A percentile compares a stretch with the other conserved stretches of the same genome.
These are phyloP conservation scores for Eimeria praecox DNA, from an alignment of 169 alveolate species.

Conservation along the genomic window DNA sequence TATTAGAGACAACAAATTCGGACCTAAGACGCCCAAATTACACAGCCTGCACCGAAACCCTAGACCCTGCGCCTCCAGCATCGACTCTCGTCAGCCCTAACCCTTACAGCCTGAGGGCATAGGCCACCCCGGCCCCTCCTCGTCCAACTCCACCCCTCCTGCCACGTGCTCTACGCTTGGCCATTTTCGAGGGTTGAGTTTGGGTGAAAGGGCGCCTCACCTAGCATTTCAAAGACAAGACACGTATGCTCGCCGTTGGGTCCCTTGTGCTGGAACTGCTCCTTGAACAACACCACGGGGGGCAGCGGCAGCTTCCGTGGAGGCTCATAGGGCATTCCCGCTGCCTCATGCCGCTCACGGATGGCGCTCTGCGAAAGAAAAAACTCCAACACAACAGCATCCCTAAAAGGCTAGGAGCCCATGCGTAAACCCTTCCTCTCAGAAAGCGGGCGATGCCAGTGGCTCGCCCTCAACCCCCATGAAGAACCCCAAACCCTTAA, in stretches of 20 bases:
- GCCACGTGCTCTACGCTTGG: neutral
- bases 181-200: neutral
- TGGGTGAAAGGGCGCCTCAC: slow-evolving; percentile 81
- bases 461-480: neutral
- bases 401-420: neutral
- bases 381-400: neutral
- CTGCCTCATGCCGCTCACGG: slow-evolving; percentile 75
- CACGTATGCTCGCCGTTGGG: slow-evolving; percentile 99
- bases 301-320: slow-evolving; percentile 70
- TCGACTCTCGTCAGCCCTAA: neutral
- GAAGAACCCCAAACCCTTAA: neutral
- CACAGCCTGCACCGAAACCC: neutral
- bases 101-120: neutral
- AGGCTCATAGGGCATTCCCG: slow-evolving; percentile 66
- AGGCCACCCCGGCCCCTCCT: neutral
- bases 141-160: neutral
- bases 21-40: slow-evolving; percentile 83
- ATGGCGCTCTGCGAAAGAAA: slow-evolving; percentile 42
- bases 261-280: slow-evolving; percentile 97
- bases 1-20: slow-evolving; percentile 97
- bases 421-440: neutral
- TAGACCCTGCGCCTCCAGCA: neutral
- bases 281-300: slow-evolving; percentile 95
- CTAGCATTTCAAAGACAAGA: slow-evolving; percentile 99
- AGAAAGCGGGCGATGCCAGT: neutral